Base-by-base conservation (phyloP, 257 asterid species). In the Thymus quinquecostatus region DNA sequence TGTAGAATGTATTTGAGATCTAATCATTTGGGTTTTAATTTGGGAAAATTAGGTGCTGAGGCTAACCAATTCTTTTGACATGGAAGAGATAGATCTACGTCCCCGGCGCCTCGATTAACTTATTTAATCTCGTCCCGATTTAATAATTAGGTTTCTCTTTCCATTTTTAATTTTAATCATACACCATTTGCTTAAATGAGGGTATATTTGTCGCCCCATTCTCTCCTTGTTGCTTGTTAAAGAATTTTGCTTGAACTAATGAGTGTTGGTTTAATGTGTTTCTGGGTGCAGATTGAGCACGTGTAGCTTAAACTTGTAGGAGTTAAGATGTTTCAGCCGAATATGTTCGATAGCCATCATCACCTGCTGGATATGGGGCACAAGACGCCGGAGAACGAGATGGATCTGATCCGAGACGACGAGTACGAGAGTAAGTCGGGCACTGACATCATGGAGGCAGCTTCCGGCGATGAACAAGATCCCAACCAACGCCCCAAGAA, bases 361-460 rank as follows among this genome's bases (percentile, higher is more conserved):
- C 87, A 83, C 72, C 50, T 86, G 69, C 89, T 89, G 48, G 92
- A 85, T 38, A 78, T 86, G 87, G 64, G 57, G n/a, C 85, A 80
- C 47, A 84, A 86, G 66, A 73, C 84, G 30, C 84, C 86, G 0
- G 93, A 89, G 50, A 83, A 76, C 57, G 91, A 86, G 51, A 40
- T 83, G 82, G 96, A 82, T 55, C 64, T 82, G 4, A 78, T 86
- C 14, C 56, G 86, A 64, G 91, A 84, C 55, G 92, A 89, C 8
- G 92, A 89, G 48, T 88, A 72, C 38, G 92, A 88, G 65, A 89
- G 84, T 51, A 86, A 83, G 76, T 85, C 96, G 1, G 90, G 90
- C 6, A 83, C 89, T 10, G 96, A 86, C 60, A 78, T 85, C 2
- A 82, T 85, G 88, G 96, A 87, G 66, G 79, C 84, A n/a, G 83